Percentiles rank a stretch among this genome's conserved stretches.
Conservation (phyloP, 768 basidiomycete genomes). For the Chiua virens region DNA sequence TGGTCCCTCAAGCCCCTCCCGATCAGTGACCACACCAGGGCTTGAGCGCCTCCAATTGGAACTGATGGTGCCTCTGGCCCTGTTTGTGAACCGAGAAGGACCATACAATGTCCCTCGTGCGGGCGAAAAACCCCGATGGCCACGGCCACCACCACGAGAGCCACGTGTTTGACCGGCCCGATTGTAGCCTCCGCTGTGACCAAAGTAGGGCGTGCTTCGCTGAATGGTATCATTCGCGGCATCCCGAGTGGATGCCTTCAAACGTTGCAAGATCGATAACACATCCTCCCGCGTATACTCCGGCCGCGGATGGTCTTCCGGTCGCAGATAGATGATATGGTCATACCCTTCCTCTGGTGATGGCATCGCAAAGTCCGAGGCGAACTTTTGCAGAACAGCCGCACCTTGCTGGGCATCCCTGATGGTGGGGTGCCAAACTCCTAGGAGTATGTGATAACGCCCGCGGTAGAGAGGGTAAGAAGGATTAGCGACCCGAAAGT, state of each 20-base stretch:
- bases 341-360: conserved; percentile 62
- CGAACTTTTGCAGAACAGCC: conserved; percentile 64
- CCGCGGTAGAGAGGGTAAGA: conserved; percentile 1
- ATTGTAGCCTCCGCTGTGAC: conserved; percentile 6
- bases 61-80: conserved; percentile 13
- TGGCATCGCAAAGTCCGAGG: conserved; percentile 58
- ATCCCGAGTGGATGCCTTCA: conserved; percentile 35
- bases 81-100: conserved; percentile 14
- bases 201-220: conserved; percentile 8
- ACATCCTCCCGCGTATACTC: conserved; percentile 55
- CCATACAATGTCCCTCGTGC: conserved; percentile 13
- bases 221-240: conserved; percentile 9
- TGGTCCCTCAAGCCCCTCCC: conserved; percentile 8
- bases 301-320: conserved; percentile 38
- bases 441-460: conserved; percentile 37
- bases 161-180: conserved; percentile 21
- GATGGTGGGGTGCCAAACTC: conserved; percentile 77
- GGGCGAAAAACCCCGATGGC: conserved; percentile 13
- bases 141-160: conserved; percentile 11
- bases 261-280: conserved; percentile 48
- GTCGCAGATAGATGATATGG: conserved; percentile 44
- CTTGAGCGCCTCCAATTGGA: conserved; percentile 19
- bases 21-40: conserved; percentile 9
- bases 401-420: conserved; percentile 56
- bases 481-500: conserved; percentile 8